phyloP scores from a whole-genome alignment of 2,329 filamentous ascomycete species.

The Hansfordia pulvinata region DNA sequence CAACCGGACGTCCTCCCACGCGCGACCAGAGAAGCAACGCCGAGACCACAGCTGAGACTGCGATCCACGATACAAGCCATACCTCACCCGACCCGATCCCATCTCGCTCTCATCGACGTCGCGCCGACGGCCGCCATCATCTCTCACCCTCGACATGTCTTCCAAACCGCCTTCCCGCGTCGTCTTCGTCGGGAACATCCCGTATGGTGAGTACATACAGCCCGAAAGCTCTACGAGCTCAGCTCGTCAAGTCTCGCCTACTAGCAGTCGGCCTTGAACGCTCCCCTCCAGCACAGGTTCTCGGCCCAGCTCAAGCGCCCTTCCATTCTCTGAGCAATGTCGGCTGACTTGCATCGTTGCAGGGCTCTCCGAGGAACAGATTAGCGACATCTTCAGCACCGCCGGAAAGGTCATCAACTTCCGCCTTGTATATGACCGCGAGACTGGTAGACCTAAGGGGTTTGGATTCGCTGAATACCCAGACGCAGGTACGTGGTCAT shows the following conservation, averaged over 20 bases:
- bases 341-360: conserved; percentile 4
- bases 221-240: too few relatives aligned
- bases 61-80: too few relatives aligned
- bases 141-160: conserved; percentile 55
- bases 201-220: too few relatives aligned
- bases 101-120: not conserved
- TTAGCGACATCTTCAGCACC: conserved; percentile 82
- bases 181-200: conserved; percentile 76
- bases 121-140: too few relatives aligned
- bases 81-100: conserved; percentile 1
- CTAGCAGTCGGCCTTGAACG: too few relatives aligned
- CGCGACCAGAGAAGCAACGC: too few relatives aligned
- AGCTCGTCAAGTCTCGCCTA: too few relatives aligned
- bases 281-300: conserved; percentile 1
- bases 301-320: not conserved
- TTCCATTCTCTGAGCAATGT: conserved; percentile 1
- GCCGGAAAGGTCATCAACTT: conserved; percentile 88
- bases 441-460: conserved; percentile 87
- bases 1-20: too few relatives aligned
- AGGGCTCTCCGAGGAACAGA: conserved; percentile 94
- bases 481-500: conserved; percentile 53
- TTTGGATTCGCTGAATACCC: conserved; percentile 96
- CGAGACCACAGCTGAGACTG: too few relatives aligned
- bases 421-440: conserved; percentile 85
- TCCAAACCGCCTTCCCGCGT: conserved; percentile 64